These are phyloP conservation scores for Lepidium africanum DNA, from an alignment of 345 rosid species.

Conservation along the genomic window DNA sequence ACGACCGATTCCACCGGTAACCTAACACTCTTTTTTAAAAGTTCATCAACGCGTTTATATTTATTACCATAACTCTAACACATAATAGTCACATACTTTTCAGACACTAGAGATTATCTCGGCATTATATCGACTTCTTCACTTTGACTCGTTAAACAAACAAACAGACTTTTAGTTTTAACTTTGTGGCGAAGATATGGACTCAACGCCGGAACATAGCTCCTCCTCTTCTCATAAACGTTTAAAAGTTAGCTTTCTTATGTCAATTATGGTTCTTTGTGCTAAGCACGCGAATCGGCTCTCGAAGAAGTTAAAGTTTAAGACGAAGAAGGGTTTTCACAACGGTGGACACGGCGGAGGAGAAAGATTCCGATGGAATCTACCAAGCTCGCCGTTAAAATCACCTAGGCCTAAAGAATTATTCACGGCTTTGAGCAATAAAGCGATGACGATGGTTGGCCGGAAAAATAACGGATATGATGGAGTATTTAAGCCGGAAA, in stretches of 20 bases:
- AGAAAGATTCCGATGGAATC: slow-evolving; percentile 1
- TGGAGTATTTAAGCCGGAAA: slow-evolving; percentile 8
- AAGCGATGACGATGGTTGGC: slow-evolving; percentile 38
- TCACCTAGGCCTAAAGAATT: slow-evolving; percentile 43
- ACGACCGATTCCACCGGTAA: slow-evolving; percentile 23
- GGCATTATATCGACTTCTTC: neutral
- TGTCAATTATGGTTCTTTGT: slow-evolving; percentile 43
- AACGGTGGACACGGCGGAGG: neutral
- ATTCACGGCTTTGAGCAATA: slow-evolving; percentile 39
- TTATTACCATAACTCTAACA: neutral
- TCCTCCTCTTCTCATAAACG: slow-evolving; percentile 31
- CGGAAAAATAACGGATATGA: slow-evolving; percentile 11
- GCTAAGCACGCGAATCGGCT: slow-evolving; percentile 43
- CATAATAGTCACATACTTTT: neutral
- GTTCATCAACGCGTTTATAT: slow-evolving; percentile 4
- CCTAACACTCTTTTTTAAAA: slow-evolving; percentile 20
- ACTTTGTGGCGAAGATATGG: slow-evolving; percentile 13
- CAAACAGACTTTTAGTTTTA: no score
- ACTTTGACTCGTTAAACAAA: slow-evolving; percentile 2
- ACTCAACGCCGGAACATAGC: slow-evolving; percentile 22
- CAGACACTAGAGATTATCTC: slow-evolving; percentile 10
- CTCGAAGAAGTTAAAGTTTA: slow-evolving; percentile 39
- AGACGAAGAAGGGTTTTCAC: slow-evolving; percentile 6
- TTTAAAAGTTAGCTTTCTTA: slow-evolving; percentile 28
- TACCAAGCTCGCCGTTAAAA: slow-evolving; percentile 17